Evolutionary conservation across 352 stramenopile genomes (phyloP), one percentile per base, ranked within the genome.

Genomic region (Globisporangium orthogonon): DNA sequence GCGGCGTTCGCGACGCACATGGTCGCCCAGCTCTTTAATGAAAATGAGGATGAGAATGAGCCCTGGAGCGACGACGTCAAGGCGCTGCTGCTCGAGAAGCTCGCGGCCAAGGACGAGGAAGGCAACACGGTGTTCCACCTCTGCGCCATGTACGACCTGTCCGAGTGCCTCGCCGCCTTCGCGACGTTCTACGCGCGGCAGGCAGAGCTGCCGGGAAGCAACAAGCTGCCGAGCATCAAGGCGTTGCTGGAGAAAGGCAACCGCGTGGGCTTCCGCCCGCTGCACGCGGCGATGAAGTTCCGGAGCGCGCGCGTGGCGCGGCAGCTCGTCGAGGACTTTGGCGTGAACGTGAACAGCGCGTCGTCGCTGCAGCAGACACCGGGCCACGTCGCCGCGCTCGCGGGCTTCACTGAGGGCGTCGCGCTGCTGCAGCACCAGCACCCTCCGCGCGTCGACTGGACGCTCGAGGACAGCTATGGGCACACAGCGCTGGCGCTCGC

Each of bases 111-210:
- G 44, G 83, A 93, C 66, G 83, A 92, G 52, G 78, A 89, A 51
- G 83, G 83, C 56, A 87, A 87, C 61, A 77, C 76, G 33, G 69
- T 89, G n/a, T 87, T 91, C 53, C 83, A 92, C 59, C 62, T 91
- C 15, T 91, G 83, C 45, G 85, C 83, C 28, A 77, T 82, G 50
- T 80, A 81, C 54, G 64, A 93, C 45, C 76, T 89, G 14, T 44
- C 53, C 2, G 40, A 56, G 35, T 77, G 70, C 63, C 53, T 94
- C 18, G 66, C 78, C 11, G 30, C 74, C 4, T 57, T 91, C 1
- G 48, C 72, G 0, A 51, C 59, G 15, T 91, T 91, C 46, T 76
- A 84, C 52, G 28, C 40, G 40, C 69, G 64, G 35, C 52, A 41
- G 18, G 28, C 54, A 15, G 51, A 73, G 30, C 40, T 23, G n/a